Evolutionary conservation across 805 yeast genomes (phyloP).

Genomic region (Candida xiaguanensis): DNA sequence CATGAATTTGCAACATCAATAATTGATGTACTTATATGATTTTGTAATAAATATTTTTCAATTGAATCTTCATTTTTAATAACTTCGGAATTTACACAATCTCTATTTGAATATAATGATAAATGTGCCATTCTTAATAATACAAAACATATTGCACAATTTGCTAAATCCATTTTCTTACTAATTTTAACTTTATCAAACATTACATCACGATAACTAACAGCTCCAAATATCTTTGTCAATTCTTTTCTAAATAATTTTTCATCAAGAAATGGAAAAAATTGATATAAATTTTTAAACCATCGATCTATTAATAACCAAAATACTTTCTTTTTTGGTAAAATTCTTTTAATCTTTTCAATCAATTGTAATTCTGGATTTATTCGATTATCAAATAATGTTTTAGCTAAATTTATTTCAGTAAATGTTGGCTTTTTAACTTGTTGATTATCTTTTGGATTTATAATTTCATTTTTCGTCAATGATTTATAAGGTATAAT

Average conservation of each 20-base stretch:
- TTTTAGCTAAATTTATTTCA: conserved; percentile 20
- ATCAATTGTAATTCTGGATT: conserved; percentile 29
- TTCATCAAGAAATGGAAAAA: conserved; percentile 63
- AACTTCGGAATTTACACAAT: conserved; percentile 22
- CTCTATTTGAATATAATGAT: conserved; percentile 33
- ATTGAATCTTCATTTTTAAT: conserved; percentile 20
- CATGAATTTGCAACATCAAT: conserved; percentile 53
- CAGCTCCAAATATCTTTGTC: conserved; percentile 38
- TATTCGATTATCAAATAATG: conserved; percentile 14
- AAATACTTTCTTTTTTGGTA: conserved; percentile 51
- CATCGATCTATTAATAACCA: conserved; percentile 54
- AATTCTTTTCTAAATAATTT: conserved; percentile 40
- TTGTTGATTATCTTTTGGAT: conserved; percentile 20
- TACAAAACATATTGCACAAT: conserved; percentile 36
- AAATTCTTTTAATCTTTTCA: conserved; percentile 24
- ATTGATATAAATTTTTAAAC: conserved; percentile 55
- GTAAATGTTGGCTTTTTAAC: background rate
- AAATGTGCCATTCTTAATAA: conserved; percentile 40
- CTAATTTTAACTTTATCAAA: conserved; percentile 25
- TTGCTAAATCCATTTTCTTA: conserved; percentile 37
- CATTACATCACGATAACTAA: conserved; percentile 20
- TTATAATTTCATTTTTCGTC: conserved; percentile 12
- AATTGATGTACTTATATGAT: conserved; percentile 44
- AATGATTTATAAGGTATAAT: conserved; percentile 28
- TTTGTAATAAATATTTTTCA: conserved; percentile 35